Percentiles rank a stretch among this genome's conserved stretches.
phyloP scores from a whole-genome alignment of 768 basidiomycete species.

The Tulasnella sp. region DNA sequence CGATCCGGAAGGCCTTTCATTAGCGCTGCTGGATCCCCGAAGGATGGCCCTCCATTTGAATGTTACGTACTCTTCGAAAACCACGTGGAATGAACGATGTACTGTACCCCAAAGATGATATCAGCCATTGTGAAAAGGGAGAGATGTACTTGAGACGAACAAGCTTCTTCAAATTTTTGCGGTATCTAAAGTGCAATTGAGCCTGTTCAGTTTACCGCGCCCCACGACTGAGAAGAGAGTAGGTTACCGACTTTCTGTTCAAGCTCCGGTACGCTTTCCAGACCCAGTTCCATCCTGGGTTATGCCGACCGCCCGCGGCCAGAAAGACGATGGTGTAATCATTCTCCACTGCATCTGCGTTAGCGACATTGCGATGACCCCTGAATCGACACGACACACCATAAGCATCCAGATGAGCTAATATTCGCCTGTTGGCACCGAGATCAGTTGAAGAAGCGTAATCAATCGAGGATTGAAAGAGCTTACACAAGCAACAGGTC shows the following conservation, averaged over 20 bases:
- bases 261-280: constrained; percentile 78
- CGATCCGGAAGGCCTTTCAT: neutral
- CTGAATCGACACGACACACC: constrained; percentile 33
- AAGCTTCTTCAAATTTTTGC: constrained; percentile 78
- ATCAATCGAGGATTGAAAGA: neutral
- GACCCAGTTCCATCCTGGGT: constrained; percentile 80
- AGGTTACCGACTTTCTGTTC: constrained; percentile 43
- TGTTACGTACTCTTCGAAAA: constrained; percentile 65
- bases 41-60: neutral
- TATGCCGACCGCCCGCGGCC: constrained; percentile 62
- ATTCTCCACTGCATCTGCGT: constrained; percentile 52
- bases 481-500: constrained; percentile 62
- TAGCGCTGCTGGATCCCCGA: neutral
- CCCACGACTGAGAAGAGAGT: neutral
- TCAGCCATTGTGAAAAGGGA: neutral
- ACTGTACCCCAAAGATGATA: constrained; percentile 31
- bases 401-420: constrained; percentile 71
- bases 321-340: constrained; percentile 86
- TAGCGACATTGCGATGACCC: neutral
- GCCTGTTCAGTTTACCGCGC: neutral
- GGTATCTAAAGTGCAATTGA: constrained; percentile 31
- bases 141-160: constrained; percentile 30
- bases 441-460: neutral
- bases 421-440: constrained; percentile 43
- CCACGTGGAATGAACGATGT: constrained; percentile 78